Base-by-base conservation (phyloP, 169 alveolate species). In the Babesia ovata region DNA sequence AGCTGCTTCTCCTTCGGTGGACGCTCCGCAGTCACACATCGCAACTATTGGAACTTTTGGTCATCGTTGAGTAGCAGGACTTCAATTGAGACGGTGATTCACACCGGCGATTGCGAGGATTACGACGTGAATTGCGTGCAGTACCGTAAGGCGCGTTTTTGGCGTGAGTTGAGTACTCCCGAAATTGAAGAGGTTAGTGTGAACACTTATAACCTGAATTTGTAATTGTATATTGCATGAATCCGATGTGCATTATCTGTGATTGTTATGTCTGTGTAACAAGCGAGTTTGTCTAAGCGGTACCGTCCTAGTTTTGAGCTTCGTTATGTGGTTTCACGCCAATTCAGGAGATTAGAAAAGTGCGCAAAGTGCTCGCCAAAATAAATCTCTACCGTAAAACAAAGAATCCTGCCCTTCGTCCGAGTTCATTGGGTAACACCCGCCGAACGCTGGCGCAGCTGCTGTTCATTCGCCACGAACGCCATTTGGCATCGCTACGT, bases 1-100 rank as follows among this genome's bases (percentile, higher is more conserved):
- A 16, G 36, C 12, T 46, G 22, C 33, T 11, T 33, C 54, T 14
- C 70, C n/a, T 16, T 19, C 19, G 26, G 33, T 44, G 39, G 48
- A 2, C 54, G 33, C 22, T 33, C 42, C 8, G n/a, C 53, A 14
- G 54, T 33, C 19, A 50, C 50, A 39, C 36, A 61, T 19, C 54
- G 14, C 22, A 29, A 39, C 1, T 8, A 22, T 19, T 21, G 39
- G 44, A 59, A 24, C 4, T 16, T 24, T 29, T 59, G 71, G 66
- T 77, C 74, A 10, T 17, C 74, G 12, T 10, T 77, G n/a, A 3
- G 59, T 29, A 79, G 87, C 46, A 36, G 87, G 16, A 45, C 67
- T 11, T 79, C 87, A 0, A 79, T 79, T 45, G 87, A 79, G 49
- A 79, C 87, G 26, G 87, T 79, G 24, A 79, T 79, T 63, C 87